These are phyloP conservation scores for Stylosanthes scabra DNA, from an alignment of 331 rosid genomes.

Conservation along the genomic window DNA sequence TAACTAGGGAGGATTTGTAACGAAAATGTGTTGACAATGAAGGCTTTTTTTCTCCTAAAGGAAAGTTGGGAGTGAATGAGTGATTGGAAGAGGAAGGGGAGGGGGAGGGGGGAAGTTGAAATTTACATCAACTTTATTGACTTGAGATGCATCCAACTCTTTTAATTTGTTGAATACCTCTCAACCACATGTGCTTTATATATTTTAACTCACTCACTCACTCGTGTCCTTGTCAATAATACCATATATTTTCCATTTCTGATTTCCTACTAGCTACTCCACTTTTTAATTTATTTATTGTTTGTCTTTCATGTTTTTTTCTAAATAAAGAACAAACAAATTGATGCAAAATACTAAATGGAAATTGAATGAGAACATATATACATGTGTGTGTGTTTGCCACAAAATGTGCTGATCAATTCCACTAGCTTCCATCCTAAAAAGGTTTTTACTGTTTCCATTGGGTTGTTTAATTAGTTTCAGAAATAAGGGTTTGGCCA, in stretches of 20 bases:
- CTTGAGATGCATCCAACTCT: slow-evolving; percentile 51
- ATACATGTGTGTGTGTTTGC: slow-evolving; percentile 24
- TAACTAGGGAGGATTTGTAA: slow-evolving; percentile 30
- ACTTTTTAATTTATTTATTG: slow-evolving; percentile 24
- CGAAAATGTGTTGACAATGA: slow-evolving; percentile 51
- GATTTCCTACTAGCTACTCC: slow-evolving; percentile 29
- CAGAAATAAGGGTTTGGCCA: slow-evolving; percentile 27
- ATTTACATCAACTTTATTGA: slow-evolving; percentile 60
- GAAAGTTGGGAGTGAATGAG: neutral
- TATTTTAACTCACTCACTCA: neutral
- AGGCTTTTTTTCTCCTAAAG: slow-evolving; percentile 36
- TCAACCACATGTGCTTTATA: slow-evolving; percentile 44
- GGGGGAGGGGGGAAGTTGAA: slow-evolving; percentile 42
- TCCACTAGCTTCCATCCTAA: neutral
- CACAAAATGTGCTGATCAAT: slow-evolving; percentile 46
- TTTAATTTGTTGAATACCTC: slow-evolving; percentile 46
- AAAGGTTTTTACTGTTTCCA: slow-evolving; percentile 9
- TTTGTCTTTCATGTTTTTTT: no score
- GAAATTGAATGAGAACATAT: slow-evolving; percentile 8
- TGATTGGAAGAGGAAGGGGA: neutral
- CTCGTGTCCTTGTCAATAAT: slow-evolving; percentile 41
- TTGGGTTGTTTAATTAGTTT: slow-evolving; percentile 28
- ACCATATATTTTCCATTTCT: slow-evolving; percentile 6
- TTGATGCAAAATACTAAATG: no score
- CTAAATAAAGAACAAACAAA: neutral